Evolutionary conservation across 495 filamentous ascomycete genomes (phyloP).

Genomic region (Podospora bellae-mahoneyi): DNA sequence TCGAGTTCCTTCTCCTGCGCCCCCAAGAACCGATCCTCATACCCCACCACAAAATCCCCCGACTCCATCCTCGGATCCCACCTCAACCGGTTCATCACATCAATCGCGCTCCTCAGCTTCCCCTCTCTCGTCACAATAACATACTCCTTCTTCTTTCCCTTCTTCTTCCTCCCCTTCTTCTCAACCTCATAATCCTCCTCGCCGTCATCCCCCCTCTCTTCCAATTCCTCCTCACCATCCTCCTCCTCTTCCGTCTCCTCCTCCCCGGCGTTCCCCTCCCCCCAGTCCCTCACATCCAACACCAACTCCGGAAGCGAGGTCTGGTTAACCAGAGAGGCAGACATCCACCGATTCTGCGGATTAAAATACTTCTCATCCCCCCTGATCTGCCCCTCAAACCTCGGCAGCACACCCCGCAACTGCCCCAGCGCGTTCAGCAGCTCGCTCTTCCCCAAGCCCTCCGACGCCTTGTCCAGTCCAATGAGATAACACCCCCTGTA

Average conservation of each 20-base stretch:
- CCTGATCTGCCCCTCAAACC: constrained; percentile 48
- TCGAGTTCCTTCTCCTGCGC: constrained; percentile 59
- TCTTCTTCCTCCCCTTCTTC: background rate
- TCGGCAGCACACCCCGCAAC: constrained; percentile 39
- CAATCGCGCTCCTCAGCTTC: constrained; percentile 47
- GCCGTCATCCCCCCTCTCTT: constrained; percentile 23
- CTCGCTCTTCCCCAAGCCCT: constrained; percentile 31
- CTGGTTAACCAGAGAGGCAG: constrained; percentile 38
- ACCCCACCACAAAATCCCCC: constrained; percentile 67
- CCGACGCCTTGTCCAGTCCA: constrained; percentile 43
- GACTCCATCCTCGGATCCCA: constrained; percentile 65
- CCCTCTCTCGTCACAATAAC: constrained; percentile 14
- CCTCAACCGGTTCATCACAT: constrained; percentile 69
- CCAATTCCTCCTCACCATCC: constrained; percentile 32
- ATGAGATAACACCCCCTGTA: constrained; percentile 53
- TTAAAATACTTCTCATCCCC: constrained; percentile 50
- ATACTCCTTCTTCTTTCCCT: constrained; percentile 12
- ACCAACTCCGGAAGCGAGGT: constrained; percentile 37
- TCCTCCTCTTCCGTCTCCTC: constrained; percentile 35
- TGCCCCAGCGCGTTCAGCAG: constrained; percentile 29
- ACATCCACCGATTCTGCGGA: constrained; percentile 45
- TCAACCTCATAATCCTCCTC: background rate
- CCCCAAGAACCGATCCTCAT: constrained; percentile 70
- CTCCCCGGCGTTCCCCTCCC: constrained; percentile 37
- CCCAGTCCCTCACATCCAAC: constrained; percentile 50